Base-by-base conservation (phyloP, 768 basidiomycete genomes). In the Fomitopsis pulvina region DNA sequence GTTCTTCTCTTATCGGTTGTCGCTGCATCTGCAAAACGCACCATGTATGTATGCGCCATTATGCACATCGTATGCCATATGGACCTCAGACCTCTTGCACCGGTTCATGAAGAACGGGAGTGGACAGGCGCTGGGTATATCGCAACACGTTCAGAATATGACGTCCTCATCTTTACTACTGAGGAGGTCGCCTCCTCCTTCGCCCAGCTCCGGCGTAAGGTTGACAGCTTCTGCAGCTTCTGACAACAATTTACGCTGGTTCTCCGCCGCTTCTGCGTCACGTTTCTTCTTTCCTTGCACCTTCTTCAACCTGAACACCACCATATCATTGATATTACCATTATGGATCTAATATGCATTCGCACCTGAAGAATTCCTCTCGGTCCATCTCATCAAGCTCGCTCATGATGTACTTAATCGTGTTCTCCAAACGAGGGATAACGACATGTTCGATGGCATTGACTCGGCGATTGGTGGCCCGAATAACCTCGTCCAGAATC, bases 311-410 rank as follows among this genome's bases (percentile, higher is more conserved):
- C 95, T 92, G 66, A 26, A 27, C 21, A 45, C 34, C 44, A 44
- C 41, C 37, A 14, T 10, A 5, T 25, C 21, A 34, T 8, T 24
- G 32, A 16, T 24, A 49, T 42, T 20, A 9, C 41, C 14, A 42
- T 16, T 20, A 37, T 16, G 2, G 8, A 39, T 52, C 57, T 50
- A 43, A 22, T 32, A 37, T 21, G 14, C 9, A 29, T 25, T 59
- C 75, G 39, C 34, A 85, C 91, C 92, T 77, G 72, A 94, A 92
- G 71, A 92, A 92, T 61, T 92, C 90, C 63, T 92, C 90, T 55
- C 92, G 80, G 68, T 99, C 96, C 93, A 96, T 97, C 68, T 99
- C 96, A 60, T 98, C 96, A 53, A 99, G 71, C 64, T 99, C 96
- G 51, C 92, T 95, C 62, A 92, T 77, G 65, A 99, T 97, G 66